Percentiles rank a stretch among this genome's conserved stretches.
These are phyloP conservation scores for Phytophthora litchii DNA, from an alignment of 352 stramenopile species.

Conservation along the genomic window DNA sequence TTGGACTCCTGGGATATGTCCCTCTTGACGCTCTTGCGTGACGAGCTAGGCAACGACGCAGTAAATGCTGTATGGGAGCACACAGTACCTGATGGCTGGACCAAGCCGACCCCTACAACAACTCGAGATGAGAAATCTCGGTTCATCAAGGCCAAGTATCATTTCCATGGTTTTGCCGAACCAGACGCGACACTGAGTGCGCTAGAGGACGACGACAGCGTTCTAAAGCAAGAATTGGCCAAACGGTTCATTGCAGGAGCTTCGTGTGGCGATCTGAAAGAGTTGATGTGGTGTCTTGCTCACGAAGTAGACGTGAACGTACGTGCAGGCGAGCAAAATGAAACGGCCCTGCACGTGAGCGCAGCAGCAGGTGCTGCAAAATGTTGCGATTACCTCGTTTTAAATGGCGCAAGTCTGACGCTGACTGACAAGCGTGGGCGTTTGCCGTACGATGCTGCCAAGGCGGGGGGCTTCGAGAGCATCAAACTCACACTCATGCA, in stretches of 20 bases:
- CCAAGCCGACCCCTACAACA: constrained; percentile 49
- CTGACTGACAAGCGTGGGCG: constrained; percentile 50
- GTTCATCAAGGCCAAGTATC: constrained; percentile 89
- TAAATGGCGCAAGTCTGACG: constrained; percentile 80
- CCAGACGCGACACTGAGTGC: constrained; percentile 25
- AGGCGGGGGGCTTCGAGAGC: constrained; percentile 59
- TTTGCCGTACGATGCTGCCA: constrained; percentile 67
- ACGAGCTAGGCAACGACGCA: constrained; percentile 70
- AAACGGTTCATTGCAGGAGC: constrained; percentile 58
- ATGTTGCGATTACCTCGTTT: constrained; percentile 81
- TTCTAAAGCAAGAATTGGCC: constrained; percentile 39
- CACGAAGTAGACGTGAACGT: constrained; percentile 83
- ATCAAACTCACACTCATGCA: constrained; percentile 72
- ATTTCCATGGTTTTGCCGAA: constrained; percentile 74
- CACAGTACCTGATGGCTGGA: constrained; percentile 56
- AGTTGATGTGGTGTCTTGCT: constrained; percentile 81
- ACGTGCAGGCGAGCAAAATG: constrained; percentile 42
- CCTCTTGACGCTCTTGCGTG: constrained; percentile 62
- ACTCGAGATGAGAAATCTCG: constrained; percentile 76
- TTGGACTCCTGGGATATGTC: constrained; percentile 91
- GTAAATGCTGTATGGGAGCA: constrained; percentile 81
- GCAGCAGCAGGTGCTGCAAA: constrained; percentile 41
- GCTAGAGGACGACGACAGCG: constrained; percentile 32
- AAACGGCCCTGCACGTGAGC: constrained; percentile 68
- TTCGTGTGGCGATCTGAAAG: constrained; percentile 42